phyloP scores from a whole-genome alignment of 345 rosid species.

The Pistacia atlantica region DNA sequence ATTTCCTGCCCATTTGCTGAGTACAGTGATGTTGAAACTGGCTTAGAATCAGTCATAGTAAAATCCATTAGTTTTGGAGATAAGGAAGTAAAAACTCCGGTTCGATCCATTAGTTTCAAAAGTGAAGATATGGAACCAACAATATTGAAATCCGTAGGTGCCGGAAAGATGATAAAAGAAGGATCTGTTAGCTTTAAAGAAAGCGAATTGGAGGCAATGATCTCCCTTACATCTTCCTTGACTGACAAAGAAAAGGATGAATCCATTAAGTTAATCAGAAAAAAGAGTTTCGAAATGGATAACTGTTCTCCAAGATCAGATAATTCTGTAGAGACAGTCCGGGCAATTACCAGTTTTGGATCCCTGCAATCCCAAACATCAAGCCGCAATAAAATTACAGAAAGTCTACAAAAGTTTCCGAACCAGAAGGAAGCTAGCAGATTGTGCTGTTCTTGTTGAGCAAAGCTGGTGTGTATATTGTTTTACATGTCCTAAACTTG shows the following conservation, averaged over 20 bases:
- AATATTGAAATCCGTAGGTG: constrained; percentile 62
- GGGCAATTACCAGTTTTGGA: constrained; percentile 37
- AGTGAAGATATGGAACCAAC: constrained; percentile 52
- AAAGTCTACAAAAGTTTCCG: constrained; percentile 94
- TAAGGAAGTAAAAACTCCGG: constrained; percentile 57
- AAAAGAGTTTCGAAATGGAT: constrained; percentile 16
- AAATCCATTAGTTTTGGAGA: constrained; percentile 82
- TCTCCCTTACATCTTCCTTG: constrained; percentile 39
- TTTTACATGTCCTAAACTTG: background rate
- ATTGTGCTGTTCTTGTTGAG: constrained; percentile 89
- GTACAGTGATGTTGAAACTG: constrained; percentile 56
- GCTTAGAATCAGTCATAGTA: constrained; percentile 68
- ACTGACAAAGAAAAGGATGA: constrained; percentile 24
- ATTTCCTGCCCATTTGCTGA: constrained; percentile 63
- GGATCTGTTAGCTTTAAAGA: constrained; percentile 79
- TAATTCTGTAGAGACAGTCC: constrained; percentile 14
- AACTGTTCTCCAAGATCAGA: constrained; percentile 21
- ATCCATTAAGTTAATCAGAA: background rate
- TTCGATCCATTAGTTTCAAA: constrained; percentile 70
- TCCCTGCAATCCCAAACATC: constrained; percentile 64
- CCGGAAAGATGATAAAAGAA: constrained; percentile 79
- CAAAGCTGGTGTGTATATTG: constrained; percentile 71
- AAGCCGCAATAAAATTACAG: constrained; percentile 85
- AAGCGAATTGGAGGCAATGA: constrained; percentile 51
- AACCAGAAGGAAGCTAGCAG: constrained; percentile 91